Evolutionary conservation across 106 monocot species (phyloP).

Genomic region (Xerophyta viscosa): DNA sequence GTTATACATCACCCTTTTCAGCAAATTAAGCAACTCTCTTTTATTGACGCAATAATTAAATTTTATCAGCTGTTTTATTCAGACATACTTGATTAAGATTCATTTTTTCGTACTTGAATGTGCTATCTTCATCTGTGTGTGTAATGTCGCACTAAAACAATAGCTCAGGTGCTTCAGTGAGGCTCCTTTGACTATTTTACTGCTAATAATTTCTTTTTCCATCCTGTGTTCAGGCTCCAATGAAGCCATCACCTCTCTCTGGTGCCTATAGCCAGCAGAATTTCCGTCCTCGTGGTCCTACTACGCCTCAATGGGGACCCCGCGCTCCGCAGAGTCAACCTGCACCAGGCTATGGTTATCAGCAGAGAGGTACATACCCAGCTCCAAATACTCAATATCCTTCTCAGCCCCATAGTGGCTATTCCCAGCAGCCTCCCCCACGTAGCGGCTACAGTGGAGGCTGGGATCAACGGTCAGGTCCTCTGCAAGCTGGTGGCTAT

Average conservation of each 20-base stretch:
- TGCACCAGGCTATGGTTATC: slow-evolving; percentile 34
- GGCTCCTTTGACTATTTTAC: no score
- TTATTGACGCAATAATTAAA: no score
- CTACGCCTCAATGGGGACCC: slow-evolving; percentile 38
- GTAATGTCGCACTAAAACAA: no score
- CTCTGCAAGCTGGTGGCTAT: slow-evolving; percentile 29
- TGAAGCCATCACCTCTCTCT: slow-evolving; percentile 19
- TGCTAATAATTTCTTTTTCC: not conserved
- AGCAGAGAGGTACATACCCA: slow-evolving; percentile 44
- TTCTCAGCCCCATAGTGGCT: slow-evolving; percentile 24
- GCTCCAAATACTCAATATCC: slow-evolving; percentile 27
- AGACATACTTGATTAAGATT: no score
- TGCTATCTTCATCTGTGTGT: no score
- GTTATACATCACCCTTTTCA: no score
- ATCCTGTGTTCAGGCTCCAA: slow-evolving; percentile 11
- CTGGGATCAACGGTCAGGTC: slow-evolving; percentile 50
- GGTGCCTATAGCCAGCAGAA: slow-evolving; percentile 35
- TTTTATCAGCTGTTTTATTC: no score
- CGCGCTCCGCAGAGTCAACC: slow-evolving; percentile 17
- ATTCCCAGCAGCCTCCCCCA: slow-evolving; percentile 23
- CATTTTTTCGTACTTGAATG: no score
- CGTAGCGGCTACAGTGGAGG: slow-evolving; percentile 13
- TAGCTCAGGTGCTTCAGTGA: no score
- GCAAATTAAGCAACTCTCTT: no score
- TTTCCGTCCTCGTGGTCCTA: slow-evolving; percentile 42